Base-by-base conservation (phyloP, 441 rosid genomes). In the Pelargonium cotyledonis region DNA sequence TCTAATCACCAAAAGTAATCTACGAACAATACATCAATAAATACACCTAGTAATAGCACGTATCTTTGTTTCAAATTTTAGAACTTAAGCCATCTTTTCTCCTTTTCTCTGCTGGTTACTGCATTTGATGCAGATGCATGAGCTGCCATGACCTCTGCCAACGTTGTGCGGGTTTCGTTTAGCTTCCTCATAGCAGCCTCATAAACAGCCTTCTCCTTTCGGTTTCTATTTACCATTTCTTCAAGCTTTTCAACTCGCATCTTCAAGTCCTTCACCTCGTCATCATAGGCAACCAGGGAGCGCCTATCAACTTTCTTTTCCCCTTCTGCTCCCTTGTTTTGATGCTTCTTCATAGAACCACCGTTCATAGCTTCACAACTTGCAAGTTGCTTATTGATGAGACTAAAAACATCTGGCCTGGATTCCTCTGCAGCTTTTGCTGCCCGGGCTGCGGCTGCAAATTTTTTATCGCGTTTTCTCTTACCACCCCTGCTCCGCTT, bases 11-110 rank as follows among this genome's bases (percentile, higher is more conserved):
- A 31, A 31, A 31, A 21, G 38, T 31, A 31, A 31, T 31, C 38
- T 31, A 31, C 38, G 38, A 31, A 31, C 38, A 31, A 31, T 31
- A 31, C 38, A 31, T 31, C 6, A 0, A 31, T 31, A 3, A 31
- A 31, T 31, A 31, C 38, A 4, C 38, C 38, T 31, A 31, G 38
- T 31, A 31, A 31, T 31, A 31, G 38, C 38, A 31, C 38, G 38
- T 31, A 3, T 2, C 3, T 3, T 31, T 31, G 38, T 31, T 3
- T 31, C 38, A 26, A 61, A 62, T 69, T 69, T 85, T 80, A 91
- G 79, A 94, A 91, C 84, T 88, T 86, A 7, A 91, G 97, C 97
- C 96, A 91, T 81, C 81, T 89, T 83, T 93, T 94, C 81, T 91
- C 97, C 68, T 83, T 91, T 75, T 91, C 97, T 83, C 81, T 85